Evolutionary conservation across 2,329 filamentous ascomycete genomes (phyloP), one percentile per base, ranked within the genome.

Genomic region (Aspergillus sp.): DNA sequence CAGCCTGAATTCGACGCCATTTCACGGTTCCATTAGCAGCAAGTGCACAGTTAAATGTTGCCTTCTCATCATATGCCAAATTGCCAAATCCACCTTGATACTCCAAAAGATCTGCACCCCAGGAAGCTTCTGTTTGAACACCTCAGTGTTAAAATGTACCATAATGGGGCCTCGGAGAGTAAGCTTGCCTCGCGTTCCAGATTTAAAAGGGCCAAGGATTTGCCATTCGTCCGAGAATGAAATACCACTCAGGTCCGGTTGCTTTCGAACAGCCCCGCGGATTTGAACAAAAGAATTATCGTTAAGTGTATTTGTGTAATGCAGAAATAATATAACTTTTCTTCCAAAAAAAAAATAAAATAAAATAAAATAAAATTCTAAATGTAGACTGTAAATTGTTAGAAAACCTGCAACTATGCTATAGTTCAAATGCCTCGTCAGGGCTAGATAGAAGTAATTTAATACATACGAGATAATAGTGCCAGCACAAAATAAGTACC

Each of bases 51-150:
- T 60, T 62, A 51, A 75, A 81, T 1, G 47, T 57, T 29, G 67
- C 64, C 12, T 66, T 49, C 3, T 59, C 48, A 54, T 75, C 62
- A 54, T 69, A 74, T 8, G 61, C 50, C 28, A 80, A 60, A 31
- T 59, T 60, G 43, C 62, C 66, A 54, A 81, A 81, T 34, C 77
- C 77, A 34, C 78, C 77, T 42, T 69, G 50, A 42, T 60, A 61
- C 50, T 80, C 77, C 33, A 81, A 64, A 32, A 78, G 78, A 62
- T 82, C 78, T 29, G 77, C 72, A 33, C 77, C 77, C 78, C 78
- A 82, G 27, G 74, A 64, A 19, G 75, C 75, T 62, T 81, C 78
- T 79, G 45, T 28, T 27, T 28, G 19, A 19, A 19, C 4, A 19
- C 4, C 19, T 19, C 19, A 19, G 19, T 19, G 19, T 19, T 19